Evolutionary conservation across 2,329 filamentous ascomycete genomes (phyloP).

Genomic region (Fonsecaea pedrosoi): DNA sequence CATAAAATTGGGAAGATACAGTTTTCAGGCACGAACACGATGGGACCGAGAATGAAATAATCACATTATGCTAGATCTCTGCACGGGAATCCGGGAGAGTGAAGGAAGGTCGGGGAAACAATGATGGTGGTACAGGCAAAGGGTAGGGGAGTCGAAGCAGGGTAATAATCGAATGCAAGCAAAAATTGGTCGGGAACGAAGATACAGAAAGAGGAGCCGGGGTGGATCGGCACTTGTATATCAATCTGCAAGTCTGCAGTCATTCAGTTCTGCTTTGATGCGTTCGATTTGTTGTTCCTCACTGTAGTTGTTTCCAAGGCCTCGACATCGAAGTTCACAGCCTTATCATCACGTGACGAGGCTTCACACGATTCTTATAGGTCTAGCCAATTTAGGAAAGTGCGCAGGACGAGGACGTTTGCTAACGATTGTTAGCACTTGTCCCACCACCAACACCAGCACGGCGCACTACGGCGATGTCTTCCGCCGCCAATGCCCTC

Average conservation of each 20-base stretch:
- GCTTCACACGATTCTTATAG: background rate
- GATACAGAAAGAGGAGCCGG: background rate
- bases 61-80: constrained; percentile 26
- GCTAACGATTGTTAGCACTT: background rate
- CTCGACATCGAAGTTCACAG: background rate
- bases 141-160: constrained; percentile 1
- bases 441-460: background rate
- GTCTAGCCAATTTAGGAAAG: background rate
- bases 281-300: background rate
- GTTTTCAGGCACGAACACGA: constrained; percentile 37
- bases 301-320: background rate
- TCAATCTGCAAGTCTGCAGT: background rate
- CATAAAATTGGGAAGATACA: constrained; percentile 33
- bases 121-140: constrained; percentile 10
- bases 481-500: background rate
- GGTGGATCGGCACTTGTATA: background rate
- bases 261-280: background rate
- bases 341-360: background rate
- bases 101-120: constrained; percentile 15
- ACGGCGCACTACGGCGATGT: background rate
- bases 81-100: constrained; percentile 15
- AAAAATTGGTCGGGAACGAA: constrained; percentile 1
- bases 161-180: constrained; percentile 10
- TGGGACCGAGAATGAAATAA: constrained; percentile 32
- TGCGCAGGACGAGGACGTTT: background rate